Base-by-base conservation (phyloP, 139 green algal species). In the Chlamydomonas sp. region DNA sequence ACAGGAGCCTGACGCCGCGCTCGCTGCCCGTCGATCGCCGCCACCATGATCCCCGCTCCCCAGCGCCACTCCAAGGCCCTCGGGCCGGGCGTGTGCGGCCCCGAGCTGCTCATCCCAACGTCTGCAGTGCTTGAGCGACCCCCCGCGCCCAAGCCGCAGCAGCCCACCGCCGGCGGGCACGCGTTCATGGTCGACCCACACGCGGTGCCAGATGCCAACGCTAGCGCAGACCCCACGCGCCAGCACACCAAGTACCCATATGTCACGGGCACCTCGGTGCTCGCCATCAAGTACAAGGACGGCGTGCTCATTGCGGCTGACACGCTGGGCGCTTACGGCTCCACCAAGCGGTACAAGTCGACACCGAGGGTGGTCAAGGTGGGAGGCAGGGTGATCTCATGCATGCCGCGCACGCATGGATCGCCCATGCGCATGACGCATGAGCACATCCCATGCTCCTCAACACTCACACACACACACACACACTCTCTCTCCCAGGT, bases 331-430 rank as follows among this genome's bases (percentile, higher is more conserved):
- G 85, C 89, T 0, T 99, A 99, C 71, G 95, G 95, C 48, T 89
- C 76, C n/a, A 99, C 95, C 5, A 96, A 96, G 81, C 85, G 95
- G 67, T 99, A 98, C 87, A 99, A 99, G 79, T 89, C 76, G 10
- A 84, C 97, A 16, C 67, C 96, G 54, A 80, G 95, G 22, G 77
- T 99, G 13, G 20, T 67, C 29, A 81, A 87, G 65, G 74, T 82
- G 37, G 6, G 31, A 34, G 31, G 31, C 39, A 63, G n/a, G 54
- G 22, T n/a, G n/a, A n/a, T n/a, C n/a, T n/a, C n/a, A n/a, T n/a
- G n/a, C n/a, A n/a, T n/a, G n/a, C n/a, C n/a, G n/a, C n/a, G n/a
- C n/a, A n/a, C n/a, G n/a, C n/a, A n/a, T n/a, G n/a, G n/a, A n/a
- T n/a, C n/a, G n/a, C n/a, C n/a, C n/a, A n/a, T n/a, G n/a, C n/a